Base-by-base conservation (phyloP, 805 yeast genomes). In the Wickerhamiella allomyrinae region DNA sequence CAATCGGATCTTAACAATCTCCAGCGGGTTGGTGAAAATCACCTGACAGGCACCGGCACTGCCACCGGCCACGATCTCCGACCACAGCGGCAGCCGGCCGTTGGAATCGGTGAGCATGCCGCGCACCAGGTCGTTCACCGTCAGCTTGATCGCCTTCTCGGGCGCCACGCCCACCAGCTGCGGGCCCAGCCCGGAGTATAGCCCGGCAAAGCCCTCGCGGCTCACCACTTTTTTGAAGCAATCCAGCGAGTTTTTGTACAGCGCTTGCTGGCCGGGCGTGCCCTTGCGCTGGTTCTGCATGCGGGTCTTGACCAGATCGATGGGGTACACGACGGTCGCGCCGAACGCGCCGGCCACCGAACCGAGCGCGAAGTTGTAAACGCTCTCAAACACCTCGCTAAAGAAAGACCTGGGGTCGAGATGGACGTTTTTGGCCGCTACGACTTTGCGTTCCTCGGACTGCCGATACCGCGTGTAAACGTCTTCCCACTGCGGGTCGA, bases 101-200 rank as follows among this genome's bases (percentile, higher is more conserved):
- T 69, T 64, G 20, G 65, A 54, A 37, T 70, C 64, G n/a, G 83
- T 70, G 48, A 89, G 77, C 42, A 74, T 68, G 22, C 77, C 77
- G 54, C 97, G 74, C 44, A 86, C 77, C 43, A 82, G 66, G 59
- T 89, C 98, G 62, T 89, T 89, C 31, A 89, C 94, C 0, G 97
- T 87, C 50, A 89, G 73, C 64, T 89, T 89, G 56, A 89, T 89
- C 35, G 97, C 97, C 67, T 89, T 89, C 61, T 89, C 98, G 2
- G 98, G 98, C 0, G 97, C 97, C 40, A 89, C 97, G 51, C 98
- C 98, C 39, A 91, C 76, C 55, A 89, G 68, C 63, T 91, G 97
- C 14, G 97, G 96, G 8, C 84, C 82, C 40, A 89, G 68, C 42
- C 98, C 98, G 5, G 94, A 79, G 62, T 89, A 89, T 44, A 89